phyloP scores from a whole-genome alignment of 345 rosid genomes.

The Nephelium lappaceum region DNA sequence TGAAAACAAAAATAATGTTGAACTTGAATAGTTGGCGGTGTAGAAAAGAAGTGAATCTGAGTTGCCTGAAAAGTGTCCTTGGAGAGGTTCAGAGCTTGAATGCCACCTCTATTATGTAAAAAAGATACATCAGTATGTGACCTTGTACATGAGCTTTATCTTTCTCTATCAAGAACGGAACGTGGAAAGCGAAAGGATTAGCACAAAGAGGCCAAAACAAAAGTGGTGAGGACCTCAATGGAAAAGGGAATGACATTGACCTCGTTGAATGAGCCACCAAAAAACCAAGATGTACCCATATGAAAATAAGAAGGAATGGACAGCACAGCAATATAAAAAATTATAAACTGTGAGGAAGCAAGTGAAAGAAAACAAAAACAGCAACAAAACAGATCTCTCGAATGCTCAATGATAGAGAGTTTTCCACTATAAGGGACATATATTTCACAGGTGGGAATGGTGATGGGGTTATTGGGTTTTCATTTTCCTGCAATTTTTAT shows the following conservation, averaged over 20 bases:
- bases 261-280: slow-evolving; percentile 44
- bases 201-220: slow-evolving; percentile 21
- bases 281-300: slow-evolving; percentile 7
- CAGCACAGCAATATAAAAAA: slow-evolving; percentile 6
- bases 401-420: slow-evolving; percentile 20
- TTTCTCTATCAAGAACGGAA: slow-evolving; percentile 22
- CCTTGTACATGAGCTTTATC: neutral
- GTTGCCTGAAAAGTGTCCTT: slow-evolving; percentile 29
- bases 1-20: slow-evolving; percentile 1
- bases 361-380: slow-evolving; percentile 20
- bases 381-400: slow-evolving; percentile 16
- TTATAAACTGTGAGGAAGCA: neutral
- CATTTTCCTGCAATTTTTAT: neutral
- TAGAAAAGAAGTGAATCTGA: slow-evolving; percentile 29
- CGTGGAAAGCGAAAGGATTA: slow-evolving; percentile 33
- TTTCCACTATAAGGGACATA: slow-evolving; percentile 22
- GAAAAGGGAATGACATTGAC: slow-evolving; percentile 42
- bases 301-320: neutral
- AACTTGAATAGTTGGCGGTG: slow-evolving; percentile 23
- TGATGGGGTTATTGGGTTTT: slow-evolving; percentile 3
- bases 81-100: slow-evolving; percentile 29
- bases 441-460: slow-evolving; percentile 10
- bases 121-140: neutral
- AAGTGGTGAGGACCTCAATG: slow-evolving; percentile 32
- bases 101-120: slow-evolving; percentile 26